A percentile compares a stretch with the other conserved stretches of the same genome.
Conservation (phyloP, 2,329 filamentous ascomycete species). For the Aquanectria penicillioides region DNA sequence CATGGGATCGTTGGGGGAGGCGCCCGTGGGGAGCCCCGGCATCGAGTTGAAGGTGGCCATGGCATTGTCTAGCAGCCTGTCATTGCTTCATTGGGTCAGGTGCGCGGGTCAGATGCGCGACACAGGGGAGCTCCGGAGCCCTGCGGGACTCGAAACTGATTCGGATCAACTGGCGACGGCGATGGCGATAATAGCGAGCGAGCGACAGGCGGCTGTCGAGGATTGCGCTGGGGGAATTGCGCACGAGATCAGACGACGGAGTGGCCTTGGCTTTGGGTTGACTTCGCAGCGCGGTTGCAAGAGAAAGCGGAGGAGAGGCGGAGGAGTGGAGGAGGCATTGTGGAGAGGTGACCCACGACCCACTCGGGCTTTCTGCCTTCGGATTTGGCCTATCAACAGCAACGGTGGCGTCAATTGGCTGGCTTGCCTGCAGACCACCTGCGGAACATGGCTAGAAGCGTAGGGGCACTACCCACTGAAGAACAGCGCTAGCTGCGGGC, state of each 20-base stretch:
- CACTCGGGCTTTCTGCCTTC: background rate
- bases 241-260: conserved; percentile 5
- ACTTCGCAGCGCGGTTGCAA: conserved; percentile 5
- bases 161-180: background rate
- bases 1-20: conserved; percentile 58
- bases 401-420: conserved; percentile 18
- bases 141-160: conserved; percentile 23
- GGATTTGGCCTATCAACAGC: conserved; percentile 17
- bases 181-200: background rate
- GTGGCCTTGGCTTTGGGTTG: background rate
- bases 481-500: background rate
- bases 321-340: conserved; percentile 24
- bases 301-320: conserved; percentile 19
- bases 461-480: conserved; percentile 1
- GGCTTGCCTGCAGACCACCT: conserved; percentile 5
- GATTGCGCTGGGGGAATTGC: background rate
- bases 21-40: conserved; percentile 58
- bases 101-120: conserved; percentile 31
- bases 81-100: conserved; percentile 42
- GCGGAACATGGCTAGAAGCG: conserved; percentile 12
- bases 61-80: conserved; percentile 54
- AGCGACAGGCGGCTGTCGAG: background rate
- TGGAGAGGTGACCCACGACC: conserved; percentile 18
- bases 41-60: conserved; percentile 70
- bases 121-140: conserved; percentile 20